phyloP scores from a whole-genome alignment of 2,329 filamentous ascomycete genomes.

The Aspergillus bombycis region DNA sequence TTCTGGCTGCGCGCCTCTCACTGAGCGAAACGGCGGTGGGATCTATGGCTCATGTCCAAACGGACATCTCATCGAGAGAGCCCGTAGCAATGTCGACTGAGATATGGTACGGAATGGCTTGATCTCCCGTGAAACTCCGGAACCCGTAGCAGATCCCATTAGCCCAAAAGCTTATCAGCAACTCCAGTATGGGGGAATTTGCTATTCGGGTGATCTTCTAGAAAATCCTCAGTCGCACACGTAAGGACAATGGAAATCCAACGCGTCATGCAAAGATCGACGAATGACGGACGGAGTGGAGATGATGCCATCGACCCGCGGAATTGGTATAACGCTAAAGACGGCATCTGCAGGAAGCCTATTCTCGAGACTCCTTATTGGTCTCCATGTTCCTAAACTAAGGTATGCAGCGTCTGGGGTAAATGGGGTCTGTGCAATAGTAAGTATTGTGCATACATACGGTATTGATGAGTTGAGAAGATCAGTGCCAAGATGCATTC shows the following conservation, averaged over 20 bases:
- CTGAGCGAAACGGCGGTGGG: neutral
- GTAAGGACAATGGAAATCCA: neutral
- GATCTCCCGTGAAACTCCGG: neutral
- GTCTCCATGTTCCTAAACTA: neutral
- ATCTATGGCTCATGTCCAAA: neutral
- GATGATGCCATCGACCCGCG: slow-evolving; percentile 27
- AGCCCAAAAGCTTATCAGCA: slow-evolving; percentile 3
- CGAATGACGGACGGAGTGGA: slow-evolving; percentile 15
- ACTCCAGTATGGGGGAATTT: neutral
- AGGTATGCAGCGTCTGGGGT: neutral
- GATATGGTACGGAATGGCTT: neutral
- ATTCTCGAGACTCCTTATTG: neutral
- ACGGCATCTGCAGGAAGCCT: neutral
- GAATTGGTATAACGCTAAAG: slow-evolving; percentile 14
- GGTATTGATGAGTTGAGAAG: neutral
- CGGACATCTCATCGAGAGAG: too few species aligned
- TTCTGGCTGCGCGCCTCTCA: neutral
- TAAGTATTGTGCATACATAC: neutral
- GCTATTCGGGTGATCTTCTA: slow-evolving; percentile 16
- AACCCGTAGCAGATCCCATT: neutral
- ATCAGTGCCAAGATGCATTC: neutral
- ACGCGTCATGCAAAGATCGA: neutral
- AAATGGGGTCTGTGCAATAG: neutral
- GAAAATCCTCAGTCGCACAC: slow-evolving; percentile 3
- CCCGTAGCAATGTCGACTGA: too few species aligned